Percentiles rank a stretch among this genome's conserved stretches.
phyloP scores from a whole-genome alignment of 371 early-diverging fungal genomes.

The Parasitella parasitica region DNA sequence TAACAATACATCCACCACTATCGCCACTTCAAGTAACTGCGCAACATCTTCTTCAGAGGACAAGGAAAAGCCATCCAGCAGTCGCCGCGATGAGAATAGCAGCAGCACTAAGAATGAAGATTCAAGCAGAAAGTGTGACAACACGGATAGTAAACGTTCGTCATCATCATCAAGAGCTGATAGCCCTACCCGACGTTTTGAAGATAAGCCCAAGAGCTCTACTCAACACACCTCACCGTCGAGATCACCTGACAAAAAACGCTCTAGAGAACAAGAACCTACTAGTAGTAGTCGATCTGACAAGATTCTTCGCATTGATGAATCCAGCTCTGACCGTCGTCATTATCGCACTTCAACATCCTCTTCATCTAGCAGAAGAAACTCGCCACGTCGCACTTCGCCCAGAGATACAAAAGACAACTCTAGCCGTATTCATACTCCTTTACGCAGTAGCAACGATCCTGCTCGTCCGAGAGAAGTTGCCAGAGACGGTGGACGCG shows the following conservation, averaged over 20 bases:
- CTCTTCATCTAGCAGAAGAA: not conserved
- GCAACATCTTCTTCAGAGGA: not conserved
- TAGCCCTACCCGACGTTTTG: constrained; percentile 6
- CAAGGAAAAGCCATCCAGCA: not conserved
- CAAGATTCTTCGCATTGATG: not conserved
- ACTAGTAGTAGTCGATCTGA: not conserved
- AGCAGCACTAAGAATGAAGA: constrained; percentile 2
- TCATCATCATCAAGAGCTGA: not conserved
- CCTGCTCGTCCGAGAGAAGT: constrained; percentile 18
- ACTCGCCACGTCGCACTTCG: not conserved
- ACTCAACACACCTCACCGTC: not conserved
- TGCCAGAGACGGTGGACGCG: constrained; percentile 11
- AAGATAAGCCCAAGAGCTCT: not conserved
- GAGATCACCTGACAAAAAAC: not conserved
- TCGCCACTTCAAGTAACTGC: not conserved
- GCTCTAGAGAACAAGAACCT: constrained; percentile 8
- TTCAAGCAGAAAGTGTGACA: not conserved
- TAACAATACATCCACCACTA: not conserved
- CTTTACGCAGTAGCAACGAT: not conserved
- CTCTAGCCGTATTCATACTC: not conserved
- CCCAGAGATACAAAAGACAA: constrained; percentile 7
- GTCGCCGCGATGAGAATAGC: not conserved
- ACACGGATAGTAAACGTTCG: not conserved
- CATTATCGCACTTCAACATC: constrained; percentile 3
- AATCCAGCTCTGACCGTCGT: constrained; percentile 1